Evolutionary conservation across 2,329 filamentous ascomycete species (phyloP), one percentile per base, ranked within the genome.

Genomic region (Helicocarpus griseus): DNA sequence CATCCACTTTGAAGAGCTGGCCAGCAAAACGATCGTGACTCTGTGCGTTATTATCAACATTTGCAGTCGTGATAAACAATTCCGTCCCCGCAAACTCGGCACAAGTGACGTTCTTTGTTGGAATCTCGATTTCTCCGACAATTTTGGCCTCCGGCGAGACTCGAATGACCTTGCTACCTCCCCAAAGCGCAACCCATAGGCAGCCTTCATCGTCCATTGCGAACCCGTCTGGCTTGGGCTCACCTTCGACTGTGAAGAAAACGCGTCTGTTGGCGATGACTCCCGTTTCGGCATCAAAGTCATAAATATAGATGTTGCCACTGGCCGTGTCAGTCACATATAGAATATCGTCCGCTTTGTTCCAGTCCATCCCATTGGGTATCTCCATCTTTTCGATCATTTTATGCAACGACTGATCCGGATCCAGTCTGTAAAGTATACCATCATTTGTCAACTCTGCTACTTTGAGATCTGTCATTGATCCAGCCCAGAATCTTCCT

Each of bases 181-280:
- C 89, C 64, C 88, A 93, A n/a, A 93, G 76, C 6, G 88, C 87
- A 55, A 86, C 83, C 90, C 91, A 96, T 61, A 95, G 77, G 71
- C 86, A 85, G n/a, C 89, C 89, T 50, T 94, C 81, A 40, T 77
- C 79, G 63, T 96, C 90, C 61, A 94, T 79, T 56, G 85, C 83
- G 69, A 91, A 90, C 2, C 90, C 90, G 68, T 96, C 90, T 1
- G 89, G 89, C 56, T 79, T 75, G 5, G 72, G 73, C 11, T 81
- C 80, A 45, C 77, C 67, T 1, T 79, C 79, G 63, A 89, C 81
- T 52, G 77, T 73, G 71, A 89, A 91, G 70, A 89, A 89, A 35
- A 84, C 73, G 51, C 86, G 81, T 62, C 81, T 78, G 67, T 86
- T 84, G 53, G 77, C 78, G 49, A 88, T 75, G n/a, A 70, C 71